These are phyloP conservation scores for Debaryomyces prosopidis DNA, from an alignment of 805 yeast species.

Conservation along the genomic window DNA sequence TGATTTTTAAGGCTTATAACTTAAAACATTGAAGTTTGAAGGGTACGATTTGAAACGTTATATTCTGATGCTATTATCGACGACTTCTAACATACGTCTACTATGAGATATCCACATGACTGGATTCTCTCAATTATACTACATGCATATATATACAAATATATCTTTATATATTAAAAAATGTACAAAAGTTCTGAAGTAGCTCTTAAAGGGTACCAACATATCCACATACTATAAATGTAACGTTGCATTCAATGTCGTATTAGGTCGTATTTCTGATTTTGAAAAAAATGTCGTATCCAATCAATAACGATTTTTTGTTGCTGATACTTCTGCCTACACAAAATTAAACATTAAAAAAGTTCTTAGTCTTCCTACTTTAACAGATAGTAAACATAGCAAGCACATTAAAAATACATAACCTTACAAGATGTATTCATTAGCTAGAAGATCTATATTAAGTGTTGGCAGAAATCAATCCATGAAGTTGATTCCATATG, in stretches of 20 bases:
- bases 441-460: conserved; percentile 26
- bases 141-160: too few species aligned
- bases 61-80: too few species aligned
- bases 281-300: conserved; percentile 19
- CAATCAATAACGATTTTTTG: conserved; percentile 34
- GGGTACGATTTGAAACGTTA: too few species aligned
- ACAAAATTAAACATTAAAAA: neutral
- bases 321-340: conserved; percentile 30
- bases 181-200: too few species aligned
- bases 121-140: too few species aligned
- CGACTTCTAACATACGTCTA: too few species aligned
- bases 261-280: too few species aligned
- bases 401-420: neutral
- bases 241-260: too few species aligned
- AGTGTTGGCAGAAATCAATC: conserved; percentile 18
- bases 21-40: neutral
- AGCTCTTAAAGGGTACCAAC: too few species aligned
- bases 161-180: too few species aligned
- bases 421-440: conserved; percentile 8
- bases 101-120: too few species aligned
- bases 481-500: conserved; percentile 14
- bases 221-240: too few species aligned
- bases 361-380: neutral
- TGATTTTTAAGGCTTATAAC: conserved; percentile 5
- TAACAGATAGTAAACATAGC: conserved; percentile 1